Conservation (phyloP, 192 early-diverging fungal species). For the Globomyces pollinis-pini region DNA sequence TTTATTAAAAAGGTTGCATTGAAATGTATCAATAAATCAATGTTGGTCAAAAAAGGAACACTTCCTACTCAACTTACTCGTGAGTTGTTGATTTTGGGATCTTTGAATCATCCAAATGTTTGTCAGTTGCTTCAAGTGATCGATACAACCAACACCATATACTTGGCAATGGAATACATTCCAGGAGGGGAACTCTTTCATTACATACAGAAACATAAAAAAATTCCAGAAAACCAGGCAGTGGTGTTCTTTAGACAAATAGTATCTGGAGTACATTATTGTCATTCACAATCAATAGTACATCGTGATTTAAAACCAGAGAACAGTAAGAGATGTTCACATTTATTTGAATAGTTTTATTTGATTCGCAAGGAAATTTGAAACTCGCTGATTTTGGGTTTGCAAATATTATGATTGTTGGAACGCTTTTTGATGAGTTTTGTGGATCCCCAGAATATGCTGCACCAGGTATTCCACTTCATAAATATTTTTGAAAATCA, state of each 20-base stretch:
- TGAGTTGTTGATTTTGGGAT: slow-evolving; percentile 51
- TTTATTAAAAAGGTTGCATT: slow-evolving; percentile 41
- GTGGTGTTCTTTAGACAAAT: slow-evolving; percentile 43
- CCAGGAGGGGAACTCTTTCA: slow-evolving; percentile 92
- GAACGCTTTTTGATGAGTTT: slow-evolving; percentile 44
- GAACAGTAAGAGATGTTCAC: slow-evolving; percentile 20
- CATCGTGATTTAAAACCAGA: slow-evolving; percentile 46
- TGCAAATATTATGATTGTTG: slow-evolving; percentile 48
- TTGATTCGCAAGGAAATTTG: slow-evolving; percentile 4
- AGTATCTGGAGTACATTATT: slow-evolving; percentile 45
- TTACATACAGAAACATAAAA: slow-evolving; percentile 68
- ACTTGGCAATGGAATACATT: slow-evolving; percentile 86
- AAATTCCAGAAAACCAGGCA: slow-evolving; percentile 34
- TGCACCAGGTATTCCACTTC: slow-evolving; percentile 40
- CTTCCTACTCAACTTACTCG: slow-evolving; percentile 42
- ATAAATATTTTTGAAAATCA: no score
- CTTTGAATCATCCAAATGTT: slow-evolving; percentile 66
- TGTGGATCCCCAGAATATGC: slow-evolving; percentile 53
- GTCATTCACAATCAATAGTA: slow-evolving; percentile 46
- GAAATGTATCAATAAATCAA: slow-evolving; percentile 47
- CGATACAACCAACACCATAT: slow-evolving; percentile 71
- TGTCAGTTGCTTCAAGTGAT: slow-evolving; percentile 74
- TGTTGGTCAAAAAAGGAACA: slow-evolving; percentile 30
- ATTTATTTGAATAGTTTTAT: slow-evolving; percentile 10
- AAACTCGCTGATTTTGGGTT: slow-evolving; percentile 17